These are phyloP conservation scores for Cantharellus anzutake DNA, from an alignment of 768 basidiomycete genomes.

Conservation along the genomic window DNA sequence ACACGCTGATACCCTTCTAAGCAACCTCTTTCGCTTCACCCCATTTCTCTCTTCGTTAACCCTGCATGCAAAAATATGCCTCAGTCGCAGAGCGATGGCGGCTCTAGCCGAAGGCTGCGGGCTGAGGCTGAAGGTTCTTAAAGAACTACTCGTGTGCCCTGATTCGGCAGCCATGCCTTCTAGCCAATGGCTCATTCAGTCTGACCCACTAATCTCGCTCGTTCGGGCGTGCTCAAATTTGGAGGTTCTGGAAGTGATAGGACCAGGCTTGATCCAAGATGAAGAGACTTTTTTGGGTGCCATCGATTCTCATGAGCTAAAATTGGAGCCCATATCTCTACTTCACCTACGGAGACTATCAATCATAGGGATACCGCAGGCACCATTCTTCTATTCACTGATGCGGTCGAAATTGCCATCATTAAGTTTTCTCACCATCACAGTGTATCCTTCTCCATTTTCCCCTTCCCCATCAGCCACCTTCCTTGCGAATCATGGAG, in stretches of 20 bases:
- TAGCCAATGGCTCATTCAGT: conserved; percentile 4
- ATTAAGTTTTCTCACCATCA: conserved; percentile 43
- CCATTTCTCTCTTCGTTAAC: conserved; percentile 40
- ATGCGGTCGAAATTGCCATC: conserved; percentile 40
- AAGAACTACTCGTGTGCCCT: conserved; percentile 3
- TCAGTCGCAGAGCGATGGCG: conserved; percentile 39
- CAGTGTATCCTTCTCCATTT: conserved; percentile 31
- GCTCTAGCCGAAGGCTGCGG: conserved; percentile 14
- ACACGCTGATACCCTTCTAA: conserved; percentile 41
- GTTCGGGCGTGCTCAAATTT: conserved; percentile 36
- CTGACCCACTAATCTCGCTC: conserved; percentile 15
- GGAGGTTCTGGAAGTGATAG: conserved; percentile 43
- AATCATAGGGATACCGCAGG: conserved; percentile 46
- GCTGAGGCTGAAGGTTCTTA: conserved; percentile 2
- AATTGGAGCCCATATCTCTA: conserved; percentile 26
- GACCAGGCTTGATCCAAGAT: conserved; percentile 30
- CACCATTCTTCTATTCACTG: conserved; percentile 41
- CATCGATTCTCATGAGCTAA: background rate
- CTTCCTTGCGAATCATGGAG: conserved; percentile 8
- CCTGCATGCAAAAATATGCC: conserved; percentile 34
- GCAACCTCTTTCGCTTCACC: conserved; percentile 41
- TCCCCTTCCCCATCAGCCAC: conserved; percentile 9
- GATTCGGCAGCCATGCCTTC: conserved; percentile 34
- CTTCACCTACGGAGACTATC: conserved; percentile 38
- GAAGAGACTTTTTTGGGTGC: background rate